Evolutionary conservation across 1,284 basidiomycete genomes (phyloP).

Genomic region (Cryptococcus maquisensis): DNA sequence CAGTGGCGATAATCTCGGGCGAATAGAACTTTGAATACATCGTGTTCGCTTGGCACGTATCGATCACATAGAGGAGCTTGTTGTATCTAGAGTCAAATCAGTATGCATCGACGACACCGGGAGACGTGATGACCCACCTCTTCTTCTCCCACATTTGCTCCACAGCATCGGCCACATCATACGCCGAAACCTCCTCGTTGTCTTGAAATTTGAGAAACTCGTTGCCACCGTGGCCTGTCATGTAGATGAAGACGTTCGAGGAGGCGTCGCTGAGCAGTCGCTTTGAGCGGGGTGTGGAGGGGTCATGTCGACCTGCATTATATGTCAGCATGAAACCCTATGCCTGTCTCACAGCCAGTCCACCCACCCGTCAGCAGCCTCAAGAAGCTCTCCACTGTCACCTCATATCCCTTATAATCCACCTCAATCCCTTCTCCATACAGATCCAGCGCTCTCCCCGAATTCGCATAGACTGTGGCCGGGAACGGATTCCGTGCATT

Average conservation of each 20-base stretch:
- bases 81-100: constrained; percentile 65
- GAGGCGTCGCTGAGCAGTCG: constrained; percentile 82
- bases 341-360: neutral
- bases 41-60: constrained; percentile 96
- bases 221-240: constrained; percentile 97
- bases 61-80: constrained; percentile 96
- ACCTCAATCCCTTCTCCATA: constrained; percentile 97
- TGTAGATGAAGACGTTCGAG: constrained; percentile 95
- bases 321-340: neutral
- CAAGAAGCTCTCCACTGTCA: constrained; percentile 94
- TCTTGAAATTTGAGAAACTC: constrained; percentile 99
- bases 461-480: constrained; percentile 82
- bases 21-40: constrained; percentile 94
- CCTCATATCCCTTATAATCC: constrained; percentile 96
- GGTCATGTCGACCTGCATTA: constrained; percentile 60
- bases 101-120: neutral
- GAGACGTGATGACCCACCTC: constrained; percentile 55
- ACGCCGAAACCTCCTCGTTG: constrained; percentile 94
- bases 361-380: constrained; percentile 65
- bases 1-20: constrained; percentile 91
- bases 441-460: constrained; percentile 72
- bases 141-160: constrained; percentile 98
- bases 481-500: constrained; percentile 89
- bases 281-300: constrained; percentile 76
- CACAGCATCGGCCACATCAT: constrained; percentile 92